Base-by-base conservation (phyloP, 2,329 filamentous ascomycete genomes). In the Penicillium sp. region DNA sequence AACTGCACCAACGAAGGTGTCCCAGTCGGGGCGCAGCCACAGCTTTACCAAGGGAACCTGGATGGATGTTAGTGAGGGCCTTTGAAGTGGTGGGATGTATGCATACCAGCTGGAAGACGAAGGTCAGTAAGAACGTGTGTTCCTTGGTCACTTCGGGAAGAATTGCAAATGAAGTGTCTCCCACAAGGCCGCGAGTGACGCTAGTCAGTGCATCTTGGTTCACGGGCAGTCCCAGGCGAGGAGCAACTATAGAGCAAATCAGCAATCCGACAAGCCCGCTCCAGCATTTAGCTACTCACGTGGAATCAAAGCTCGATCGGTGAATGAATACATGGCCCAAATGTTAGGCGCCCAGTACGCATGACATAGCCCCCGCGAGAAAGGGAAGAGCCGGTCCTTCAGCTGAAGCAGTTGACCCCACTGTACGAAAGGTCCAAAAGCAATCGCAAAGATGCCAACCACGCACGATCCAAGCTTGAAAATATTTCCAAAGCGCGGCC, bases 291-390 rank as follows among this genome's bases (percentile, higher is more conserved):
- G 20, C 11, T 25, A 41, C 18, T n/a, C 16, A 95, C 90, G 73
- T 63, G 85, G 83, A 53, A 99, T 96, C 60, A 99, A 70, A 7
- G 90, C 74, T 47, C 94, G 82, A 66, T 99, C 94, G 2, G 81
- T 76, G 69, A 97, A 96, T 0, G 94, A 96, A 73, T 99, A 99
- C 68, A 97, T 82, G 0, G 94, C 92, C 94, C 94, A 99, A 1
- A 96, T 77, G 62, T 99, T 99, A 0, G 94, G 92, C 11, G 94
- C 94, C 94, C 94, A 99, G 71, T 99, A 99, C 0, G 94, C 94
- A 75, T 99, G 94, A 69, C 92, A 97, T 4, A 99, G 77, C 0
- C 94, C 94, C 53, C 94, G 81, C 1, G 91, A 91, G 70, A 99
- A 99, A 0, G 94, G 94, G 64, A 99, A 99, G 8, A 99, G 76